Evolutionary conservation across 2,329 filamentous ascomycete species (phyloP), one percentile per base, ranked within the genome.

Genomic region (Ophiobolus disseminans): DNA sequence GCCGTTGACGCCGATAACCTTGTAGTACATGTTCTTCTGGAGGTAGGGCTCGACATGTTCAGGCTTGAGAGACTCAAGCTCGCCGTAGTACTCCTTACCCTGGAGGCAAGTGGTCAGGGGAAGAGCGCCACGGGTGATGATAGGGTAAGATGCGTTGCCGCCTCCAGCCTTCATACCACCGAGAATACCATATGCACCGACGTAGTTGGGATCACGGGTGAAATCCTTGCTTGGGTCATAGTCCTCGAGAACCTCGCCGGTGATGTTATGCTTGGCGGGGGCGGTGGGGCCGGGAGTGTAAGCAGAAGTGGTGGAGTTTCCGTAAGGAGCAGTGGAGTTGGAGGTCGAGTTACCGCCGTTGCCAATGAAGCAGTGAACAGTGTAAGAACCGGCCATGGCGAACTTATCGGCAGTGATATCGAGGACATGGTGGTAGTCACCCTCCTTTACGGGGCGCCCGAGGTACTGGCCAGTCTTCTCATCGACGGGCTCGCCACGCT

Each of bases 361-460:
- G 51, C 69, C 69, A 40, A 73, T 52, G 62, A 67, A 71, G 68
- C 66, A 69, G 58, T 70, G 63, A 22, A 73, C 57, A 7, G 58
- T 61, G 58, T 72, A 73, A n/a, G 70, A 71, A 30, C 69, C 71
- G 11, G 61, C 58, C 19, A 74, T 55, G 7, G 59, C 66, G 50
- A 55, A 69, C 63, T 71, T 72, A 64, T 67, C 57, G 40, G 68
- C 68, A 16, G 61, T 53, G 40, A 73, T 47, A 43, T 58, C 61
- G 31, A 72, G 58, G 17, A 73, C 60, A 42, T 64, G 65, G 57
- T 71, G 53, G 60, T 72, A 67, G 55, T 72, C 70, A 44, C 69
- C 70, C 30, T 68, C 57, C 56, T 65, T 57, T 53, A 70, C 48
- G 9, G 59, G 58, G 43, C 64, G 68, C 31, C 70, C 69, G 17